Evolutionary conservation across 495 filamentous ascomycete species (phyloP).

Genomic region (Xylaria longipes): DNA sequence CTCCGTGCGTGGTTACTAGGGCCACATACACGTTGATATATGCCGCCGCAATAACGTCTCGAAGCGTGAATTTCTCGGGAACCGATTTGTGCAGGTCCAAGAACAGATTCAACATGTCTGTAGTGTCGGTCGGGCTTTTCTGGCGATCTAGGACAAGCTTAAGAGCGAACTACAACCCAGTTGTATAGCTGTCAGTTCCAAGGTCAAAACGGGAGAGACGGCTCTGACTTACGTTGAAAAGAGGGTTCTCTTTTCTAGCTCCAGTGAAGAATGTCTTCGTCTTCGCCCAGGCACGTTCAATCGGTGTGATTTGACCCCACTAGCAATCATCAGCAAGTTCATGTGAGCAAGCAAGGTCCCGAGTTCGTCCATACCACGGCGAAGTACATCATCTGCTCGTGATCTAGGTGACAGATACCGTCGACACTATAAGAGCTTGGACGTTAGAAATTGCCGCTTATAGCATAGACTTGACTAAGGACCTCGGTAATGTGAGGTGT

Average conservation of each 20-base stretch:
- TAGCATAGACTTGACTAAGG: not conserved
- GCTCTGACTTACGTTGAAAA: not conserved
- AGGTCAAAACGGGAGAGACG: slow-evolving; percentile 47
- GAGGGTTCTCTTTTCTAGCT: slow-evolving; percentile 1
- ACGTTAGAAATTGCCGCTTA: not conserved
- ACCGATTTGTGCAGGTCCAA: not conserved
- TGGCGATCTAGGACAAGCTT: not conserved
- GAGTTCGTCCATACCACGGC: slow-evolving; percentile 7
- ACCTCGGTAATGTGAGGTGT: not conserved
- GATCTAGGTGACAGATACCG: slow-evolving; percentile 29
- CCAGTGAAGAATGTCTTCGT: not conserved
- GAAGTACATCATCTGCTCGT: slow-evolving; percentile 27
- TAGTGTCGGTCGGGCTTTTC: not conserved
- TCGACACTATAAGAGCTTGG: slow-evolving; percentile 39
- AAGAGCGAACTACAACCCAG: slow-evolving; percentile 33
- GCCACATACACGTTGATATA: not conserved
- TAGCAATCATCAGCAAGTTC: not conserved
- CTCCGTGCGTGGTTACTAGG: too few relatives aligned
- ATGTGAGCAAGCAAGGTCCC: not conserved
- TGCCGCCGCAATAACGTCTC: not conserved
- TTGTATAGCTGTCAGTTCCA: slow-evolving; percentile 34
- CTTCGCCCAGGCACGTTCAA: slow-evolving; percentile 17
- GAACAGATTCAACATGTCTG: not conserved
- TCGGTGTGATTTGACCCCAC: slow-evolving; percentile 15
- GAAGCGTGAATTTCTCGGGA: not conserved